Percentiles rank a stretch among this genome's conserved stretches.
phyloP scores from a whole-genome alignment of 2,329 filamentous ascomycete genomes.

The Sphaerulina populicola region DNA sequence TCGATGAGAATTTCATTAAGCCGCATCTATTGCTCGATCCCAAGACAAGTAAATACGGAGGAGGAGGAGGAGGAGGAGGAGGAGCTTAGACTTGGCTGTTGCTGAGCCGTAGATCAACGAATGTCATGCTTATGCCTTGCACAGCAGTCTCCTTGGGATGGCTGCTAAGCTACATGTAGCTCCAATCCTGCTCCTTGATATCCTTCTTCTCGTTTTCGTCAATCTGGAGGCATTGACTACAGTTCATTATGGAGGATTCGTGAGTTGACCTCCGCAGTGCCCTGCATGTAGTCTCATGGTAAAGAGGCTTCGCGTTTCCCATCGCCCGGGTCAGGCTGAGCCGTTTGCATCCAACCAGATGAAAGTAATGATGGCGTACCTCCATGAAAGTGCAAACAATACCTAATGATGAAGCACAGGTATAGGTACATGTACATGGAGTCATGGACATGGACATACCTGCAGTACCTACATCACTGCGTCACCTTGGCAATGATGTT shows the following conservation, averaged over 20 bases:
- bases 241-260: slow-evolving; percentile 16
- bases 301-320: no score
- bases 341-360: not conserved
- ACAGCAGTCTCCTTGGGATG: not conserved
- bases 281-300: not conserved
- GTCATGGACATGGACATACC: no score
- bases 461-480: no score
- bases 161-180: not conserved
- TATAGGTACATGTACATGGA: no score
- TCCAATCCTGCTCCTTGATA: slow-evolving; percentile 19
- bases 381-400: not conserved
- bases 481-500: no score
- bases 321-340: no score
- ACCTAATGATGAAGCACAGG: not conserved
- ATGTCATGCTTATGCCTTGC: not conserved
- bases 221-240: slow-evolving; percentile 15
- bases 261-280: slow-evolving; percentile 23
- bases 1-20: slow-evolving; percentile 96
- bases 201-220: slow-evolving; percentile 18
- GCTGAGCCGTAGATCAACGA: slow-evolving; percentile 3
- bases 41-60: slow-evolving; percentile 19
- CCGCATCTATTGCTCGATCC: slow-evolving; percentile 76
- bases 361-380: not conserved
- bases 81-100: not conserved
- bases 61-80: not conserved